phyloP scores from a whole-genome alignment of 176 grass and related monocot species.

The Triticum aestivum region IWGSC_CS_RefSeq_v2.1 NC_057803.1:592831578-592832077 shows the following conservation, averaged over 20 bases:
- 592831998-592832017: no score
- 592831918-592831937: not conserved
- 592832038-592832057: no score
- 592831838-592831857: no score
- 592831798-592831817: not conserved
- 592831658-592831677: not conserved
- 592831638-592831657: not conserved
- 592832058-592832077: no score
- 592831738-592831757: not conserved
- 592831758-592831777: not conserved
- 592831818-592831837: no score
- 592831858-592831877: no score
- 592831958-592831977: not conserved
- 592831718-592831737: not conserved
- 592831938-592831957: not conserved
- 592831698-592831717: not conserved
- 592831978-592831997: not conserved
- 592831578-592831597: slow-evolving; percentile 30
- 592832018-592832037: no score
- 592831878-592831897: not conserved
- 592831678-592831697: not conserved
- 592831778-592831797: slow-evolving; percentile 3
- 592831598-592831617: slow-evolving; percentile 18
- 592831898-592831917: not conserved
- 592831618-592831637: not conserved